Percentiles rank a stretch among this genome's conserved stretches.
Evolutionary conservation across 176 grass and related monocot species (phyloP).

Genomic region (Carex kokanica): DNA sequence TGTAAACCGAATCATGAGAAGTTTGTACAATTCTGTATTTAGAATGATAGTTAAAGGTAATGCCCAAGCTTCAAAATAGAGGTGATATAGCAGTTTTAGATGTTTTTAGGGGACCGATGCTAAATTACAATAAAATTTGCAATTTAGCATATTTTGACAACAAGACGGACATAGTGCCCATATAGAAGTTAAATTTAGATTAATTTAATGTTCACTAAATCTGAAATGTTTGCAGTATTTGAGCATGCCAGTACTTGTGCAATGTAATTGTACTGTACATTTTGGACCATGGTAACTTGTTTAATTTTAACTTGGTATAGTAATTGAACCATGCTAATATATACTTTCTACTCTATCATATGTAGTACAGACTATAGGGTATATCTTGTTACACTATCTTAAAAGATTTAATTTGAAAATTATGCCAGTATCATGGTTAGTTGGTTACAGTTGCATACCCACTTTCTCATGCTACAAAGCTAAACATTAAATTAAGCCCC

Average conservation of each 20-base stretch:
- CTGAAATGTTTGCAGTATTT: background rate
- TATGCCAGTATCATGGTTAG: background rate
- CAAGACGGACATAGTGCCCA: background rate
- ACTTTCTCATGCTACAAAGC: too few relatives aligned
- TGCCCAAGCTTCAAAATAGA: background rate
- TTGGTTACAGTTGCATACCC: background rate
- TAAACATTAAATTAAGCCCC: too few relatives aligned
- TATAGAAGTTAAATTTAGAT: background rate
- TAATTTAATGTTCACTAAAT: background rate
- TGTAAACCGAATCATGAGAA: conserved; percentile 24
- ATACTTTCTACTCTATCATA: background rate
- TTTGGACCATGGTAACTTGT: background rate
- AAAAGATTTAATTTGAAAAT: background rate
- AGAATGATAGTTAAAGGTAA: background rate
- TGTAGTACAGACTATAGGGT: background rate
- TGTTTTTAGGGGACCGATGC: background rate
- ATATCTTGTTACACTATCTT: background rate
- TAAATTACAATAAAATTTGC: background rate
- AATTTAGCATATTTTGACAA: conserved; percentile 4
- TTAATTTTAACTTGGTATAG: background rate
- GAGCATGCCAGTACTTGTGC: background rate
- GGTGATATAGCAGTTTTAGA: background rate
- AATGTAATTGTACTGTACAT: background rate
- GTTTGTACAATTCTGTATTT: background rate
- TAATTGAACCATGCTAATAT: conserved; percentile 1